These are phyloP conservation scores for Solanum pennellii DNA, from an alignment of 257 asterid species.

Conservation along the genomic window DNA sequence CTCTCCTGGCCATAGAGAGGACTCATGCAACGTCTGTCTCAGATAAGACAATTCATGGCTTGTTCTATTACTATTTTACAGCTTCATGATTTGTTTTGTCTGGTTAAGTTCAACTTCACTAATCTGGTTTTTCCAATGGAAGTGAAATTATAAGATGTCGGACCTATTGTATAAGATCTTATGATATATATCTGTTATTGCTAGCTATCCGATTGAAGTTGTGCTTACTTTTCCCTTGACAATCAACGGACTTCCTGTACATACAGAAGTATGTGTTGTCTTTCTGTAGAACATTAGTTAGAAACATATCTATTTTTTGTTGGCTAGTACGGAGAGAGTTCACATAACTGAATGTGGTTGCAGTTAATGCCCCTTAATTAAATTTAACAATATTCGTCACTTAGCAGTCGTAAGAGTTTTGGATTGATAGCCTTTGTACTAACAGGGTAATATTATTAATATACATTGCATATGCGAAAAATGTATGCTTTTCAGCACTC, in stretches of 20 bases:
- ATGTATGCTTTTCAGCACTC: background rate
- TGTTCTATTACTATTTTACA: background rate
- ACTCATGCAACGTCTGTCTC: background rate
- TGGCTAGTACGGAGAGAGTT: background rate
- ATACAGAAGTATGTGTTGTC: background rate
- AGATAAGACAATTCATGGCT: constrained; percentile 2
- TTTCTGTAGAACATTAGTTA: background rate
- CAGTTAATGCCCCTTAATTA: background rate
- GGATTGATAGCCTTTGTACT: background rate
- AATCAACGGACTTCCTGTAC: background rate
- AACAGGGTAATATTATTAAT: background rate
- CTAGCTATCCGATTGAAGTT: background rate
- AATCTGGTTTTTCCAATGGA: background rate
- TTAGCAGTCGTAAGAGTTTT: background rate
- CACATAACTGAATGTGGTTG: background rate
- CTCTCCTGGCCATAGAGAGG: constrained; percentile 4
- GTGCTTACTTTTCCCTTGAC: background rate
- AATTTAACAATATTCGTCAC: background rate
- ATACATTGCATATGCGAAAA: background rate
- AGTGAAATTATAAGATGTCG: background rate
- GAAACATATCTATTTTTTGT: background rate
- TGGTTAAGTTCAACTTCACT: background rate
- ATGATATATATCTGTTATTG: background rate
- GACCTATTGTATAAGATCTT: background rate
- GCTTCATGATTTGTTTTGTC: constrained; percentile 1